Conservation (phyloP, 768 basidiomycete species). For the Mycena filopes region DNA sequence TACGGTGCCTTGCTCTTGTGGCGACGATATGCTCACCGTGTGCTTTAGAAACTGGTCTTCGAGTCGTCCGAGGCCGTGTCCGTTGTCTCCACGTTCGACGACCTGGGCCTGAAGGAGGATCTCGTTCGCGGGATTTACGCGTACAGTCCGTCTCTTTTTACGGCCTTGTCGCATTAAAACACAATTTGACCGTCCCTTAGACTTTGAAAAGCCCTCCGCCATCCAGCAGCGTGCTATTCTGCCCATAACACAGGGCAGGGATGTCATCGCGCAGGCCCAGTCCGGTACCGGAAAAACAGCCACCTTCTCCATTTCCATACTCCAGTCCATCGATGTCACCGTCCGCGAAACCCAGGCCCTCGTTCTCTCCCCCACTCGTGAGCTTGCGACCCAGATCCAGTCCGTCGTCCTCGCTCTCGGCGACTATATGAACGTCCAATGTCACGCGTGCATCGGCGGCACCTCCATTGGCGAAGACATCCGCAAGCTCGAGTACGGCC, state of each 20-base stretch:
- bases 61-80: constrained; percentile 94
- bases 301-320: constrained; percentile 97
- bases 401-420: constrained; percentile 95
- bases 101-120: constrained; percentile 93
- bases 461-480: constrained; percentile 98
- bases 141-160: constrained; percentile 74
- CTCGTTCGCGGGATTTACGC: constrained; percentile 97
- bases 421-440: constrained; percentile 99
- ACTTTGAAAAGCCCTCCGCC: constrained; percentile 98
- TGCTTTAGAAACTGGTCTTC: constrained; percentile 79
- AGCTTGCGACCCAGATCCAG: constrained; percentile 98
- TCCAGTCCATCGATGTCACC: constrained; percentile 96
- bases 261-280: constrained; percentile 99
- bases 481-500: constrained; percentile 95
- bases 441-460: constrained; percentile 98
- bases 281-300: constrained; percentile 99
- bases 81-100: constrained; percentile 90
- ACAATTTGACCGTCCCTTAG: constrained; percentile 42
- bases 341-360: constrained; percentile 96
- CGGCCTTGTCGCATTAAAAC: constrained; percentile 1
- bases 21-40: constrained; percentile 20
- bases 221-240: constrained; percentile 99
- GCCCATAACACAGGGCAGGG: constrained; percentile 94
- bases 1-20: constrained; percentile 43
- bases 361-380: constrained; percentile 97